These are phyloP conservation scores for Cutaneotrichosporon sp. DNA, from an alignment of 1,284 basidiomycete genomes.

Conservation along the genomic window DNA sequence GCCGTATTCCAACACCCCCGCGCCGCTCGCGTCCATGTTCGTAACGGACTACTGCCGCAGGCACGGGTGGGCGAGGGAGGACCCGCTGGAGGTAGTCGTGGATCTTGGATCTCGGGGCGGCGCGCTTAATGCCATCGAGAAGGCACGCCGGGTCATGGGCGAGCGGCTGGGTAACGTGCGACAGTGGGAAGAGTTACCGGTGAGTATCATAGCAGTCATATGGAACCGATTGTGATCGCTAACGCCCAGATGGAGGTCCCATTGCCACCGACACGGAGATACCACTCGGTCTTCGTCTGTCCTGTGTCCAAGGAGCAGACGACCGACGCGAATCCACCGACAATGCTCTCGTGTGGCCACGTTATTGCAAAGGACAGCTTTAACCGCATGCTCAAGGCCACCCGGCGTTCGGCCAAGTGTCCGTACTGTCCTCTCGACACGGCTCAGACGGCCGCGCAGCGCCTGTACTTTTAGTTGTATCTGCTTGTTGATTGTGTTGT, in stretches of 20 bases:
- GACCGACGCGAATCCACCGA: constrained; percentile 87
- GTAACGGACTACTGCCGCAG: constrained; percentile 82
- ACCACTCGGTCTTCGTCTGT: constrained; percentile 96
- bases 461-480: constrained; percentile 41
- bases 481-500: background rate
- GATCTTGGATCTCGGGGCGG: constrained; percentile 81
- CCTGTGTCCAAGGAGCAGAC: constrained; percentile 97
- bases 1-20: constrained; percentile 26
- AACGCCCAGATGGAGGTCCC: constrained; percentile 81
- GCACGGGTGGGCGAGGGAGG: constrained; percentile 78
- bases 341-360: constrained; percentile 96
- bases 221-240: background rate
- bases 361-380: constrained; percentile 86
- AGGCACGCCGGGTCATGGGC: constrained; percentile 85
- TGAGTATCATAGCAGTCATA: constrained; percentile 48
- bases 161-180: constrained; percentile 79
- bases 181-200: constrained; percentile 85
- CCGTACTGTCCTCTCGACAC: constrained; percentile 49
- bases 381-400: constrained; percentile 68
- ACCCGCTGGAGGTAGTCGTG: constrained; percentile 77
- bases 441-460: constrained; percentile 31
- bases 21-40: constrained; percentile 74
- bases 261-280: constrained; percentile 73
- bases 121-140: constrained; percentile 81
- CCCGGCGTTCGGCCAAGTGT: constrained; percentile 45